A percentile compares a stretch with the other conserved stretches of the same genome.
Conservation (phyloP, 805 yeast genomes). For the Zygosaccharomyces pseudorouxii region DNA sequence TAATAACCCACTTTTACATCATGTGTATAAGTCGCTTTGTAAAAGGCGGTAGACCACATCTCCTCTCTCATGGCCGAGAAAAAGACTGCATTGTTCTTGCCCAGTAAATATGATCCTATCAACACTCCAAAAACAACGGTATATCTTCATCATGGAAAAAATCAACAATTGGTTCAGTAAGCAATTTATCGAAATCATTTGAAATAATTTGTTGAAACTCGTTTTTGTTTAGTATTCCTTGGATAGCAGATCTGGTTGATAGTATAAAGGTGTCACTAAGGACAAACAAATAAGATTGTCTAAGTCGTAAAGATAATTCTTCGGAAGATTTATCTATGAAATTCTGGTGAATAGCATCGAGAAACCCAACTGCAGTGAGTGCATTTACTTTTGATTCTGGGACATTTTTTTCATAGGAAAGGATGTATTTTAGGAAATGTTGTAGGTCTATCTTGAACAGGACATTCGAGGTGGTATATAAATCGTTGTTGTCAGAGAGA, state of each 20-base stretch:
- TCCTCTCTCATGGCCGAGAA: no score
- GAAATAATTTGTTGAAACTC: background rate
- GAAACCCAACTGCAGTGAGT: background rate
- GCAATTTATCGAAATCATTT: no score
- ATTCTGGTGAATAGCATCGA: background rate
- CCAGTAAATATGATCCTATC: no score
- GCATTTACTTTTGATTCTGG: background rate
- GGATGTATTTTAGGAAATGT: background rate
- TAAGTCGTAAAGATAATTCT: background rate
- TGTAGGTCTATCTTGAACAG: background rate
- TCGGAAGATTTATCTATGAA: background rate
- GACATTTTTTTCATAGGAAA: background rate
- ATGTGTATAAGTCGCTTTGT: no score
- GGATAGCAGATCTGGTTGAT: background rate
- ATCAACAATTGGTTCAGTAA: no score
- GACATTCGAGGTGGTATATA: background rate
- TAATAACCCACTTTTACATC: no score
- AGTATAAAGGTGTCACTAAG: background rate
- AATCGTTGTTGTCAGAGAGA: background rate
- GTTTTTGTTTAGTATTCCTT: background rate
- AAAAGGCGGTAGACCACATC: no score
- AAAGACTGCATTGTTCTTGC: no score
- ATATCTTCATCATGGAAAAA: no score
- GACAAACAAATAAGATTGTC: background rate
- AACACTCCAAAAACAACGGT: no score